phyloP scores from a whole-genome alignment of 2,329 filamentous ascomycete genomes.

The Cephalotrichum gorgonifer region DNA sequence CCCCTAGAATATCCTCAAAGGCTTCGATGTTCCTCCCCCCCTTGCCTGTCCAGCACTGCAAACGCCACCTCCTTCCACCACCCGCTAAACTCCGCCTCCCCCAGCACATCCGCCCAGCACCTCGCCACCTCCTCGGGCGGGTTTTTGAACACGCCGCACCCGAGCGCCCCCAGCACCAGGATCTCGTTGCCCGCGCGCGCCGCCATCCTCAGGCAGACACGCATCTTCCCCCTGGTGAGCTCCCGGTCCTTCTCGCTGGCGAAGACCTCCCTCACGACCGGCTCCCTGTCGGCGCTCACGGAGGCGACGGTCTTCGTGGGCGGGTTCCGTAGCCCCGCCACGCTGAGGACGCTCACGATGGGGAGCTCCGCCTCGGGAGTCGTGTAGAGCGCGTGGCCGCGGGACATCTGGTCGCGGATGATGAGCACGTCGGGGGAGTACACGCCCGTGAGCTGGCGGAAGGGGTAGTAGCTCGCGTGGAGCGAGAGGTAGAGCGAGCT shows the following conservation, averaged over 20 bases:
- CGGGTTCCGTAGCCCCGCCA: conserved; percentile 44
- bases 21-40: conserved; percentile 38
- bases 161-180: conserved; percentile 58
- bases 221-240: conserved; percentile 52
- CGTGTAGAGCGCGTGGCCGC: conserved; percentile 33
- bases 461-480: conserved; percentile 39
- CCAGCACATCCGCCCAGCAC: conserved; percentile 52
- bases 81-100: conserved; percentile 48
- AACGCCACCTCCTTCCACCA: conserved; percentile 58
- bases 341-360: conserved; percentile 47
- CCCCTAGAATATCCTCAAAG: conserved; percentile 33
- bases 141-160: conserved; percentile 58
- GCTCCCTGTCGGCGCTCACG: conserved; percentile 10
- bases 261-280: conserved; percentile 21
- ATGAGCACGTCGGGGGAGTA: conserved; percentile 52
- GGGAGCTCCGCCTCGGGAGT: conserved; percentile 24
- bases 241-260: conserved; percentile 31
- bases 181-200: conserved; percentile 43
- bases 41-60: conserved; percentile 42
- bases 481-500: conserved; percentile 42
- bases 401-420: conserved; percentile 38
- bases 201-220: conserved; percentile 48
- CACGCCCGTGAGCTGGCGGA: conserved; percentile 34
- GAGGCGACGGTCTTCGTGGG: background rate
- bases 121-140: conserved; percentile 50